Evolutionary conservation across 179 eudicot species (phyloP), one percentile per base, ranked within the genome.

Genomic region (Silene vulgaris): DNA sequence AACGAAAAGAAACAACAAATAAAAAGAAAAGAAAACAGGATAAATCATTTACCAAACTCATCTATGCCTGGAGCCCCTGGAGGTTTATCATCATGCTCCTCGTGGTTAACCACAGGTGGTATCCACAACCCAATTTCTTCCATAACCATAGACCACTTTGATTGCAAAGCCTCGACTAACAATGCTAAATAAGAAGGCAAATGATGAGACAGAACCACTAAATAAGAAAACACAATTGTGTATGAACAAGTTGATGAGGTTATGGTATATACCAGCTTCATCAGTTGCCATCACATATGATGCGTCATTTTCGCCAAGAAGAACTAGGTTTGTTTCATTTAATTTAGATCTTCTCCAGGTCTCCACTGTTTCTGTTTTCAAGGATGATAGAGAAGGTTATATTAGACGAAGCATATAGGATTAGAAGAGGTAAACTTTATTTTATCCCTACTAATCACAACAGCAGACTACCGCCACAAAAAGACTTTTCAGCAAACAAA

Each of bases 81-180:
- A 23, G 97, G 97, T 83, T 88, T 90, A 83, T 95, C 99, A 65
- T 89, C 85, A 69, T 88, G 90, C 79, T 87, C 97, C 79, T 81
- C 64, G 70, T 86, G 77, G 71, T 70, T 73, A 65, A 89, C 30
- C 62, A 80, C 77, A 74, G 86, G 80, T 19, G 97, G 99, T 80
- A 95, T 89, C 90, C 89, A 95, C 50, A 95, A 79, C 29, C 99
- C 99, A 75, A 95, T 81, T 69, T 88, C 87, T 73, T 89, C 93
- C 60, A 87, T 82, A 28, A 95, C 80, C 78, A 76, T 81, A 66
- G 81, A 73, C 99, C 99, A 95, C 56, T 78, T 78, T 75, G 89
- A 79, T 63, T 87, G 82, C 87, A 95, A 81, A 59, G 89, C 89
- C 59, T 80, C 80, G 19, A 81, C 82, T 76, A 95, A 83, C 75